Percentiles rank a stretch among this genome's conserved stretches.
phyloP scores from a whole-genome alignment of 2,329 filamentous ascomycete genomes.

The Colletotrichum sp. region DNA sequence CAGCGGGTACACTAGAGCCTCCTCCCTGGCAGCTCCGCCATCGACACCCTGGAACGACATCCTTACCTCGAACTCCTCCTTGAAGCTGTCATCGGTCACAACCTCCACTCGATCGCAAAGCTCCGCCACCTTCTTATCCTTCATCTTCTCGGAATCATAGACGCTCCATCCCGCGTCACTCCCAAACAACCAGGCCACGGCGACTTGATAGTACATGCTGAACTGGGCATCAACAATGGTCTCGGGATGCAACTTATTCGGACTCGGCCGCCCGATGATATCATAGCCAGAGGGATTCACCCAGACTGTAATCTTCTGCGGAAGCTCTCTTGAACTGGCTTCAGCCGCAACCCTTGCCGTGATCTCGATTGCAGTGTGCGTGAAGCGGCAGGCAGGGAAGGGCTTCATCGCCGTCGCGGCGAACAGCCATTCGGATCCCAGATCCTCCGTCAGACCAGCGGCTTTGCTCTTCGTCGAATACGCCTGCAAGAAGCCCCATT shows the following conservation, averaged over 20 bases:
- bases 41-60: slow-evolving; percentile 18
- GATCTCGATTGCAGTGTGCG: slow-evolving; percentile 31
- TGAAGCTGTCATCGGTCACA: slow-evolving; percentile 12
- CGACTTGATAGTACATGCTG: slow-evolving; percentile 33
- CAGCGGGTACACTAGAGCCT: slow-evolving; percentile 21
- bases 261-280: slow-evolving; percentile 25
- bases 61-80: background rate
- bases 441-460: slow-evolving; percentile 17
- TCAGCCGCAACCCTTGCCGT: slow-evolving; percentile 22
- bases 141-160: slow-evolving; percentile 27
- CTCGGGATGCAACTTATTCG: slow-evolving; percentile 28
- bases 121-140: slow-evolving; percentile 19
- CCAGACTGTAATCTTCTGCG: slow-evolving; percentile 23
- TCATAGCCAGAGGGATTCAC: slow-evolving; percentile 25
- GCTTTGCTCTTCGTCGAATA: slow-evolving; percentile 23
- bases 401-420: slow-evolving; percentile 27
- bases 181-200: slow-evolving; percentile 29
- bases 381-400: slow-evolving; percentile 29
- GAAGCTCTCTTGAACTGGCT: slow-evolving; percentile 3
- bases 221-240: slow-evolving; percentile 33
- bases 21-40: slow-evolving; percentile 20
- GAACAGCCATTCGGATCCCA: slow-evolving; percentile 28
- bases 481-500: slow-evolving; percentile 26
- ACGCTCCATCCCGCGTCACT: slow-evolving; percentile 26
- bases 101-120: slow-evolving; percentile 26